Conservation (phyloP, 768 basidiomycete species). For the Trametes sanguinea region DNA sequence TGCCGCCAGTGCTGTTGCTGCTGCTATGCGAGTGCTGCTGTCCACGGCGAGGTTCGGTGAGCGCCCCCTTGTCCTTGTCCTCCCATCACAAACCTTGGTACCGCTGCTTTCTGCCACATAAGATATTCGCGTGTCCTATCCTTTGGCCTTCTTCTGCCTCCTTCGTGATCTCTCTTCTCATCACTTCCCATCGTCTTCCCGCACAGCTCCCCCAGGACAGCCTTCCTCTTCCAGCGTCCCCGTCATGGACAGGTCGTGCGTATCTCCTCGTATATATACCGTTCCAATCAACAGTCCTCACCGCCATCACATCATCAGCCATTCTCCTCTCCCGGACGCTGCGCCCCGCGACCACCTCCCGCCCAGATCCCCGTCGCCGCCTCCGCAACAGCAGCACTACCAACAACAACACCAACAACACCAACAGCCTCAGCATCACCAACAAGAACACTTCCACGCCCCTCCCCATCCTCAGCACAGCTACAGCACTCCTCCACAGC, state of each 20-base stretch:
- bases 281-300: conserved; percentile 19
- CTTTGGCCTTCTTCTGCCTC: conserved; percentile 19
- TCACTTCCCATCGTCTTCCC: conserved; percentile 30
- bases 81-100: neutral
- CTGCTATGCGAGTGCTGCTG: conserved; percentile 18
- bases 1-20: too few species aligned
- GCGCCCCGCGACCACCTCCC: conserved; percentile 13
- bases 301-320: conserved; percentile 25
- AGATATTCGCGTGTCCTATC: neutral
- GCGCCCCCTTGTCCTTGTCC: conserved; percentile 3
- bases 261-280: conserved; percentile 25
- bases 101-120: neutral
- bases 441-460: neutral
- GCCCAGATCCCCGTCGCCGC: conserved; percentile 15
- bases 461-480: neutral
- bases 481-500: neutral
- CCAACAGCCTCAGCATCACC: neutral
- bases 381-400: conserved; percentile 5
- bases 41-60: conserved; percentile 17
- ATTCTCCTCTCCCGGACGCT: conserved; percentile 18
- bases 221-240: conserved; percentile 21
- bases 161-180: conserved; percentile 23
- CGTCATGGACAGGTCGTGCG: conserved; percentile 28
- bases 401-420: conserved; percentile 2
- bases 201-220: conserved; percentile 30